phyloP scores from a whole-genome alignment of 2,329 filamentous ascomycete species.

The Trichoderma hamatum region DNA sequence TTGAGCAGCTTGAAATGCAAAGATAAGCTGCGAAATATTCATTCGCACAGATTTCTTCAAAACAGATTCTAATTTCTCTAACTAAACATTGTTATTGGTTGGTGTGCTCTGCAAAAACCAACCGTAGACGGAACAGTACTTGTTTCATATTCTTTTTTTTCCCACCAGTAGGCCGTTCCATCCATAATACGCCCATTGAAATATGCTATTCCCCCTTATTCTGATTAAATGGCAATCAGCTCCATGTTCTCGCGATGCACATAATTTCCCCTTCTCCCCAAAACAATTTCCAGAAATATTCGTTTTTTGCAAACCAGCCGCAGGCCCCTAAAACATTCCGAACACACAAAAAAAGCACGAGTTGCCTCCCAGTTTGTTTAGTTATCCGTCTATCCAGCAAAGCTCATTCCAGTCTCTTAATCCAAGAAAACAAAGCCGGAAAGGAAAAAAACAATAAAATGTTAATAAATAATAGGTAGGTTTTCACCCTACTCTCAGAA shows the following conservation, averaged over 20 bases:
- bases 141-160: background rate
- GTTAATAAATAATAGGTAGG: background rate
- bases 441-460: background rate
- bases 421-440: background rate
- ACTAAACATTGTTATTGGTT: background rate
- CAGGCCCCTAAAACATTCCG: background rate
- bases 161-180: background rate
- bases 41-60: background rate
- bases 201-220: background rate
- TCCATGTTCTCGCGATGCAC: background rate
- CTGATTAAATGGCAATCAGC: background rate
- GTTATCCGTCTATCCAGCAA: slow-evolving; percentile 2
- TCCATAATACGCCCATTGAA: background rate
- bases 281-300: background rate
- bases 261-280: background rate
- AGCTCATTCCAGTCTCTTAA: background rate
- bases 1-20: background rate
- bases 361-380: background rate
- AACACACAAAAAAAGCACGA: background rate
- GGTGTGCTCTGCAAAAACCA: background rate
- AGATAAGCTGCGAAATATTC: background rate
- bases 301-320: background rate
- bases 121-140: background rate
- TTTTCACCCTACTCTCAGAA: background rate
- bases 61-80: background rate